Conservation (phyloP, 805 yeast genomes). For the Candida alai region DNA sequence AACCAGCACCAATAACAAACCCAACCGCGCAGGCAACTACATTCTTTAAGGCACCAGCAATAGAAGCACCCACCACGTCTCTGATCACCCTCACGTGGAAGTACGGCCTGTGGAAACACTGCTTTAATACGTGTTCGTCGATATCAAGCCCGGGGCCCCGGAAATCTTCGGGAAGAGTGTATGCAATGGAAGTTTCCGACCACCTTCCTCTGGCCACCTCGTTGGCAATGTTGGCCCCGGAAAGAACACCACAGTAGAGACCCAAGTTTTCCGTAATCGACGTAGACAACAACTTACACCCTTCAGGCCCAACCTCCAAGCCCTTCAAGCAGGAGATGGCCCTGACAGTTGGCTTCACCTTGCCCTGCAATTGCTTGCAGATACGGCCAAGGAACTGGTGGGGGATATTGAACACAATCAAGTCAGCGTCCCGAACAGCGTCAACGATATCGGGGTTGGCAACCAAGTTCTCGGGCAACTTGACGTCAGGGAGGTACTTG, state of each 20-base stretch:
- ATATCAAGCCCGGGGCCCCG: slow-evolving; percentile 66
- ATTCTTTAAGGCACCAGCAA: slow-evolving; percentile 96
- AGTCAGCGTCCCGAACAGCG: slow-evolving; percentile 77
- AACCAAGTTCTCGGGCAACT: slow-evolving; percentile 76
- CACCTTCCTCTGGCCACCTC: slow-evolving; percentile 94
- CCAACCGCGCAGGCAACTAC: slow-evolving; percentile 96
- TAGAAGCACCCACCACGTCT: slow-evolving; percentile 94
- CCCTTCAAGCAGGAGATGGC: slow-evolving; percentile 97
- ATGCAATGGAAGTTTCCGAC: slow-evolving; percentile 98
- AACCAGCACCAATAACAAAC: slow-evolving; percentile 93
- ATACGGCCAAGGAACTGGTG: slow-evolving; percentile 89
- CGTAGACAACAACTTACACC: slow-evolving; percentile 79
- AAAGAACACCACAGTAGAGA: slow-evolving; percentile 90
- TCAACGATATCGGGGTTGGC: slow-evolving; percentile 83
- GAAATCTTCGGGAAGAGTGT: slow-evolving; percentile 68
- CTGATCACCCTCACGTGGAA: slow-evolving; percentile 92
- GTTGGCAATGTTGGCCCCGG: slow-evolving; percentile 96
- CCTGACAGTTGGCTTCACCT: slow-evolving; percentile 64
- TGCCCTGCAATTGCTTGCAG: slow-evolving; percentile 71
- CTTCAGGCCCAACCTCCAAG: slow-evolving; percentile 79
- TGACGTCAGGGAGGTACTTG: slow-evolving; percentile 85
- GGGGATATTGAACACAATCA: slow-evolving; percentile 90
- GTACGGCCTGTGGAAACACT: slow-evolving; percentile 93
- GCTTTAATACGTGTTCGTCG: slow-evolving; percentile 67
- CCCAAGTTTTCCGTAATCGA: slow-evolving; percentile 78